These are phyloP conservation scores for Dorcoceras hygrometricum DNA, from an alignment of 257 asterid genomes.

Conservation along the genomic window DNA sequence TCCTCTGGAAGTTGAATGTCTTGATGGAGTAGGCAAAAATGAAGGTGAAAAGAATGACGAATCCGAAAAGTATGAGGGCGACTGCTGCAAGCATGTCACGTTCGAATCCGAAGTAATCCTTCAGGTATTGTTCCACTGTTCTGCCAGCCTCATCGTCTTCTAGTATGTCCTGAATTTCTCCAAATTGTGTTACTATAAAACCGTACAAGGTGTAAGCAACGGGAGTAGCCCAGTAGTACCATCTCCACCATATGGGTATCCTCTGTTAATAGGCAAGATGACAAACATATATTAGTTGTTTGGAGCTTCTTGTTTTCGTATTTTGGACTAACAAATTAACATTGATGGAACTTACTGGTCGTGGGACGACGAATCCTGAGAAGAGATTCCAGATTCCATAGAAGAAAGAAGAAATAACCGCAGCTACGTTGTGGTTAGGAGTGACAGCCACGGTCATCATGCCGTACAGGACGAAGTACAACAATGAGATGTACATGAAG, in stretches of 20 bases:
- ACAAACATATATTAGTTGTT: background rate
- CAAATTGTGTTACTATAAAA: conserved; percentile 37
- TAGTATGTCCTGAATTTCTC: conserved; percentile 29
- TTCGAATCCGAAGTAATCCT: conserved; percentile 33
- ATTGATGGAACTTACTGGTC: conserved; percentile 12
- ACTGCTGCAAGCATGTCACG: conserved; percentile 35
- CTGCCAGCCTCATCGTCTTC: conserved; percentile 22
- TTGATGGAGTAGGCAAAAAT: conserved; percentile 41
- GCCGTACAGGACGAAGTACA: conserved; percentile 18
- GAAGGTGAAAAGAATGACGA: conserved; percentile 31
- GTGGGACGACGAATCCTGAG: conserved; percentile 24
- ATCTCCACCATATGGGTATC: conserved; percentile 52
- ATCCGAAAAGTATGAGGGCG: conserved; percentile 29
- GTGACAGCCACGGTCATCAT: conserved; percentile 27
- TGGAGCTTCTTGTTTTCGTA: too few relatives aligned
- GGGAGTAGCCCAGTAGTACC: conserved; percentile 41
- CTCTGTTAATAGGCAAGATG: conserved; percentile 30
- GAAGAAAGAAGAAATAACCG: conserved; percentile 22
- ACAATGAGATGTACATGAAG: conserved; percentile 27
- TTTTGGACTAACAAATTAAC: background rate
- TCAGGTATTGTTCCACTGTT: conserved; percentile 33
- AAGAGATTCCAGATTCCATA: conserved; percentile 22
- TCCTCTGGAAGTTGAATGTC: conserved; percentile 41
- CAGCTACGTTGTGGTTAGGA: conserved; percentile 18
- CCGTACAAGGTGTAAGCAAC: conserved; percentile 42